These are phyloP conservation scores for Cladophialophora psammophila DNA, from an alignment of 2,329 filamentous ascomycete species.

Conservation along the genomic window DNA sequence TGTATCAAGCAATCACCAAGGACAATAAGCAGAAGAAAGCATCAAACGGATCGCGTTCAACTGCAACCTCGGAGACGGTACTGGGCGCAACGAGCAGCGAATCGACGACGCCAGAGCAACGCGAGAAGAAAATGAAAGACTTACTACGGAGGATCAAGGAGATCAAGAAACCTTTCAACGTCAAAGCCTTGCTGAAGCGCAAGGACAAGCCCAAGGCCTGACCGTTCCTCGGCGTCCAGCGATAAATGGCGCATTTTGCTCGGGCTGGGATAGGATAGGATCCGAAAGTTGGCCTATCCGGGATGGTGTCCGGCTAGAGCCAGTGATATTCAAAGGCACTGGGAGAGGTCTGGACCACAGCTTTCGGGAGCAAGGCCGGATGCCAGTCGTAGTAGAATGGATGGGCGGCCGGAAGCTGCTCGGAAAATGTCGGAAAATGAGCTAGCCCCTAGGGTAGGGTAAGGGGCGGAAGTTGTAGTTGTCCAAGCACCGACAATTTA, in stretches of 20 bases:
- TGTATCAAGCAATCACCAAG: conserved; percentile 36
- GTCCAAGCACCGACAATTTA: background rate
- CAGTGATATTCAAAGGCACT: background rate
- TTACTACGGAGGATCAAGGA: conserved; percentile 47
- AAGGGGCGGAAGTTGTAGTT: background rate
- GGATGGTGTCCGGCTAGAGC: conserved; percentile 9
- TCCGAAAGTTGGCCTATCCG: conserved; percentile 16
- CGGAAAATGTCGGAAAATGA: conserved; percentile 1
- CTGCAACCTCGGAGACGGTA: conserved; percentile 17
- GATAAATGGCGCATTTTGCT: conserved; percentile 17
- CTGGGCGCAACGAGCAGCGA: conserved; percentile 10
- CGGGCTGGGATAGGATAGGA: background rate
- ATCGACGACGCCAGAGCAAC: conserved; percentile 38
- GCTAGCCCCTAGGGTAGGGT: background rate
- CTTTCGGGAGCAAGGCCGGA: conserved; percentile 16
- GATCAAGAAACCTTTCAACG: conserved; percentile 43
- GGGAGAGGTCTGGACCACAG: background rate
- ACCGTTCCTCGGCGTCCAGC: conserved; percentile 4
- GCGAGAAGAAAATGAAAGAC: conserved; percentile 45
- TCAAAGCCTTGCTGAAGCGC: conserved; percentile 38
- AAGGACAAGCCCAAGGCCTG: conserved; percentile 35
- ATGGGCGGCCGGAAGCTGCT: background rate
- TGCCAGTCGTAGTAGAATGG: background rate
- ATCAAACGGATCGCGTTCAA: conserved; percentile 6
- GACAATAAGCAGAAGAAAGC: conserved; percentile 31